Conservation (phyloP, 345 rosid species). For the Angophora floribunda region DNA sequence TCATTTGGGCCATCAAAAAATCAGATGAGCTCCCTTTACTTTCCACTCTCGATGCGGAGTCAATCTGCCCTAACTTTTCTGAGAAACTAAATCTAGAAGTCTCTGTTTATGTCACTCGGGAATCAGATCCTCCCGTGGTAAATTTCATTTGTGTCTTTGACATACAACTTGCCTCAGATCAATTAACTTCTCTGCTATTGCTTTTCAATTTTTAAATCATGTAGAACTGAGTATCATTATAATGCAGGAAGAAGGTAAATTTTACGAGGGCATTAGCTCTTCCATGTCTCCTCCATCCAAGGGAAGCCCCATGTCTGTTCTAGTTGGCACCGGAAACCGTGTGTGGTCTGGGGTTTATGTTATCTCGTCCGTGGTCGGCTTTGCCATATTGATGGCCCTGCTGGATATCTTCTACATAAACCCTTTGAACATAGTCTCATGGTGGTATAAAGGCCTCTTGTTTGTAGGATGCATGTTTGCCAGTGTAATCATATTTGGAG, state of each 20-base stretch:
- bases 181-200: background rate
- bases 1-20: constrained; percentile 80
- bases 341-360: constrained; percentile 77
- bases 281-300: constrained; percentile 21
- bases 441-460: constrained; percentile 92
- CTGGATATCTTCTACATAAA: constrained; percentile 47
- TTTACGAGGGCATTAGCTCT: constrained; percentile 13
- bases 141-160: background rate
- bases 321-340: constrained; percentile 79
- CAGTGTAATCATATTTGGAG: constrained; percentile 60
- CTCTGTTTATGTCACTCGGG: constrained; percentile 60
- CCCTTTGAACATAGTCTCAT: constrained; percentile 30
- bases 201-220: background rate
- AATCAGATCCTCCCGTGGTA: constrained; percentile 64
- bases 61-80: constrained; percentile 47
- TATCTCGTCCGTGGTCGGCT: constrained; percentile 45
- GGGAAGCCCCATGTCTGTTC: constrained; percentile 47
- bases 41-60: constrained; percentile 43
- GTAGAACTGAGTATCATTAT: background rate
- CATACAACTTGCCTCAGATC: background rate
- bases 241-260: constrained; percentile 71
- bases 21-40: constrained; percentile 80
- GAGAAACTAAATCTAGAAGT: constrained; percentile 48
- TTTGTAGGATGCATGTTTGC: constrained; percentile 57
- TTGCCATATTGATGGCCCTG: constrained; percentile 29